Evolutionary conservation across 2,329 filamentous ascomycete species (phyloP).

Genomic region (Passalora sequoiae): DNA sequence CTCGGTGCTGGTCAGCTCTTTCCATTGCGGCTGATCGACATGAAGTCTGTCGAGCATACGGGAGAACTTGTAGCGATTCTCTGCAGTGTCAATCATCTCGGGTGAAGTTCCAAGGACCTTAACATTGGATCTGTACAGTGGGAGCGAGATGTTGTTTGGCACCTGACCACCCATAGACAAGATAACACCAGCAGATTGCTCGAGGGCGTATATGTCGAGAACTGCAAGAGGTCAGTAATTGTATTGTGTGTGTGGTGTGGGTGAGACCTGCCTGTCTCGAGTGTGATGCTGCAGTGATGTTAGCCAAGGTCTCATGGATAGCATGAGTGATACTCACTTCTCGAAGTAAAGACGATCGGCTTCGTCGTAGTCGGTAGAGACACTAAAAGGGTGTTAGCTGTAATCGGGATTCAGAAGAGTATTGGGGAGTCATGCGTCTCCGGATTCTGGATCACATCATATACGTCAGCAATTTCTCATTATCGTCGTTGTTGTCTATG

Average conservation of each 20-base stretch:
- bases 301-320: no score
- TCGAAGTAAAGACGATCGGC: constrained; percentile 94
- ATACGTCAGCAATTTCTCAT: no score
- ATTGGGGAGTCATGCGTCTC: constrained; percentile 5
- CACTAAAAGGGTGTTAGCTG: no score
- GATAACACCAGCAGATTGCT: constrained; percentile 76
- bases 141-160: constrained; percentile 94
- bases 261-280: constrained; percentile 3
- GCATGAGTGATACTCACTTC: no score
- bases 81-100: constrained; percentile 96
- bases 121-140: constrained; percentile 80
- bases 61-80: constrained; percentile 98
- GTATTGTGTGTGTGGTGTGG: neutral
- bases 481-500: no score
- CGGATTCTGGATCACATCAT: no score
- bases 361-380: constrained; percentile 76
- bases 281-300: no score
- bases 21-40: constrained; percentile 97
- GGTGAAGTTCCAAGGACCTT: constrained; percentile 93
- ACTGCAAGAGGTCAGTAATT: constrained; percentile 57
- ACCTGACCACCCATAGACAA: constrained; percentile 97
- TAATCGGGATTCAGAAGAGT: no score
- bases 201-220: constrained; percentile 87
- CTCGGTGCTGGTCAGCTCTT: constrained; percentile 90
- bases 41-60: constrained; percentile 93